Base-by-base conservation (phyloP, 257 asterid genomes). In the Anisodus tanguticus region DNA sequence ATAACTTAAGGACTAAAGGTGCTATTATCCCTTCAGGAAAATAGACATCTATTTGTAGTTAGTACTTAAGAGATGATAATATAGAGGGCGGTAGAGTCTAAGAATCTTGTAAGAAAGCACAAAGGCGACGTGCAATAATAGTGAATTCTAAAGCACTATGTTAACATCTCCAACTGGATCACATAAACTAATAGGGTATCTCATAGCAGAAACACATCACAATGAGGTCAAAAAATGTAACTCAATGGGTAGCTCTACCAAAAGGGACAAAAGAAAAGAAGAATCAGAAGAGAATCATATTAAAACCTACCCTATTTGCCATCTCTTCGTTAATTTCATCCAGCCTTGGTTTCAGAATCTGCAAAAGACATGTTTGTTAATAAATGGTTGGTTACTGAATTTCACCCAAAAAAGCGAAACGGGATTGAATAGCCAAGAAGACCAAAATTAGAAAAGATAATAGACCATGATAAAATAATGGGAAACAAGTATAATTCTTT, bases 301-400 rank as follows among this genome's bases (percentile, higher is more conserved):
- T 55, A 37, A 74, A 72, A 58, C 87, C 57, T 93, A 96, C 99
- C 93, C 86, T 88, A 79, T 88, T 88, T 39, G 89, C 82, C 97
- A 94, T 94, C 88, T 96, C 99, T 84, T 92, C 93, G 62, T 91
- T 90, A 58, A 96, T 83, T 82, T 86, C 94, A 92, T 96, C 98
- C 89, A 96, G 49, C 45, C 84, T 80, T 76, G 98, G 98, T 84
- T 90, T 89, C 84, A 96, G 59, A 85, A 94, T 92, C 99, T 96
- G 95, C 91, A 86, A 31, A 82, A 76, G 41, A 51, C 45, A 76
- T 51, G 8, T 22, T 49, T 51, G 81, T 51, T 47, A 76, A 54
- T 51, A 12, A 76, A 76, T 22, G 1, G 62, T 12, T 76, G 63
- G n/a, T 26, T 57, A 12, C 12, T 49, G 45, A 11, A 22, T 22